These are phyloP conservation scores for Cichorium intybus DNA, from an alignment of 140 eudicot genomes.

Conservation along the genomic window DNA sequence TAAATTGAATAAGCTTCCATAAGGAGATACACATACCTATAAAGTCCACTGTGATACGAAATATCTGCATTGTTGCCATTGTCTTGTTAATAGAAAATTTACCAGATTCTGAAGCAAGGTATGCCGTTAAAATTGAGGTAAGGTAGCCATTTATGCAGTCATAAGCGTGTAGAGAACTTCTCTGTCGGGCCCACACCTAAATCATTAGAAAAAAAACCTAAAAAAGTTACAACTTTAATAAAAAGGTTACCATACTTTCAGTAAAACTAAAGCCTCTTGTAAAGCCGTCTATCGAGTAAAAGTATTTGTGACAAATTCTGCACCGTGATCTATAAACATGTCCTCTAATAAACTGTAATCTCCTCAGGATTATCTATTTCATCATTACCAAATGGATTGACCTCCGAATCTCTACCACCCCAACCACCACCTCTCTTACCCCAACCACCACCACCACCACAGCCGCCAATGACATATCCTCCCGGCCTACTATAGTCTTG, in stretches of 20 bases:
- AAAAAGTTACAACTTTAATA: neutral
- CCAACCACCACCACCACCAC: no score
- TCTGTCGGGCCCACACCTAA: no score
- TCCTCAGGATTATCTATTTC: no score
- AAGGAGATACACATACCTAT: slow-evolving; percentile 50
- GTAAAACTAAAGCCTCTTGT: slow-evolving; percentile 71
- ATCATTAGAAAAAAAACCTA: no score
- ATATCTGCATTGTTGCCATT: slow-evolving; percentile 68
- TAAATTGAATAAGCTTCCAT: neutral
- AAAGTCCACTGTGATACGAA: slow-evolving; percentile 75
- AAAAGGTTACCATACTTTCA: slow-evolving; percentile 53
- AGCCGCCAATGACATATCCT: no score
- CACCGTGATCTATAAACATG: slow-evolving; percentile 72
- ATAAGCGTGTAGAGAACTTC: no score
- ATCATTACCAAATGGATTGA: no score
- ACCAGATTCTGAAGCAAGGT: slow-evolving; percentile 72
- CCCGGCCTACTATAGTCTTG: no score
- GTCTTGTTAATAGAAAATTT: slow-evolving; percentile 47
- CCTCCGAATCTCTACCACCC: no score
- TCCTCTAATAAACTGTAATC: slow-evolving; percentile 92
- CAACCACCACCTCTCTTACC: no score
- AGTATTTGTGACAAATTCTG: slow-evolving; percentile 49
- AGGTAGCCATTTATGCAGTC: no score
- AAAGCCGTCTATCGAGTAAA: slow-evolving; percentile 67
- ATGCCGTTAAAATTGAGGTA: slow-evolving; percentile 58